Evolutionary conservation across 2,329 filamentous ascomycete genomes (phyloP), one percentile per base, ranked within the genome.

Genomic region (Escovopsis sp.): DNA sequence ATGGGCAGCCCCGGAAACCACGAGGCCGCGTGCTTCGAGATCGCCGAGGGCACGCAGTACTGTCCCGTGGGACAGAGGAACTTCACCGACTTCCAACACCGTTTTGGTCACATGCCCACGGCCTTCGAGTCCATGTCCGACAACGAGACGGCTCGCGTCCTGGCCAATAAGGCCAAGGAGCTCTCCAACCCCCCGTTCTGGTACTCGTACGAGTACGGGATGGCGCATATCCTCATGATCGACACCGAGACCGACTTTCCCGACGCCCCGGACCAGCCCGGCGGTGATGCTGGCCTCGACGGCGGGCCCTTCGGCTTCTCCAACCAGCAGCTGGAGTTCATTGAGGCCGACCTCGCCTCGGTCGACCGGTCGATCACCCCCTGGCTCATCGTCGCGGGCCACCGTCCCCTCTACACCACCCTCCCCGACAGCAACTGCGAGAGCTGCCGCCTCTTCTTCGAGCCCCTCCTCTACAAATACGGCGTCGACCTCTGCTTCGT

Each of bases 41-140:
- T 66, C 9, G 51, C 55, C 2, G 45, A 49, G 36, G 51, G 51
- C 10, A 50, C 48, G 5, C 44, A 45, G 6, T 43, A 63, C 2
- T 71, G 67, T 43, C 61, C 63, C 0, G 51, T 56, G 2, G 70
- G 70, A 5, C 70, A 76, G 47, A 63, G 58, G 43, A 76, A 76
- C 51, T 76, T 75, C 48, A 74, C 69, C 4, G 70, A 72, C 40
- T 74, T 69, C 50, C 61, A 66, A 57, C 65, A 63, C 41, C 63
- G 70, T 19, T 75, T 70, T 45, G 63, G 63, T 11, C 45, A 55
- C 11, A 67, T 62, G 14, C 66, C 69, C 0, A 59, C 52, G 0
- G 52, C 64, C 0, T 73, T 72, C 43, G 30, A 54, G 0, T 73
- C 69, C 0, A 61, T 57, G 0, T 72, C 68, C 0, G 36, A 50